Base-by-base conservation (phyloP, 2,329 filamentous ascomycete genomes). In the Exophiala alcalophila region DNA sequence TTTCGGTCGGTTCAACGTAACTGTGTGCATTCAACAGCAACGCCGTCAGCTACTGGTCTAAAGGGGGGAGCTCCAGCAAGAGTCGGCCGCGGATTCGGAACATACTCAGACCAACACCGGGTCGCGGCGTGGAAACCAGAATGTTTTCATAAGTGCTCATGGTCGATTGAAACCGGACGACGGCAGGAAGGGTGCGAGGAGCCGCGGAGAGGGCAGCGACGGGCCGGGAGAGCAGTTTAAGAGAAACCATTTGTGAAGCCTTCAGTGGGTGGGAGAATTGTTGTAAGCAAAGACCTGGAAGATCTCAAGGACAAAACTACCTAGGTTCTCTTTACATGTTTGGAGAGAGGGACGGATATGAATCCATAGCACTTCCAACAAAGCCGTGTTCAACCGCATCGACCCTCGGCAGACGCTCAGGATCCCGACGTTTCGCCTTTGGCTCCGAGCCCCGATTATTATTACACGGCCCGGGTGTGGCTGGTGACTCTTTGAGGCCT, bases 1-100 rank as follows among this genome's bases (percentile, higher is more conserved):
- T 74, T 94, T 95, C 51, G 92, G 92, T 30, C 92, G 85, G 76
- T 94, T 88, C 54, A 98, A 74, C 10, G 89, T 92, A 60, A 97
- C 91, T 40, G 35, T 14, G 34, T 9, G 24, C 14, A n/a, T n/a
- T n/a, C n/a, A n/a, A n/a, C n/a, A n/a, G n/a, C n/a, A 12, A 10
- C 9, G 9, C 4, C 15, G 27, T 49, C 29, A 49, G 45, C 33
- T 12, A 27, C 1, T 14, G 5, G n/a, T n/a, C n/a, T n/a, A n/a
- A n/a, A n/a, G n/a, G n/a, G n/a, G n/a, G n/a, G n/a, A n/a, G n/a
- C n/a, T n/a, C n/a, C n/a, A n/a, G n/a, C n/a, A n/a, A n/a, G 6
- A 31, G 21, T 14, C 24, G 15, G 5, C 18, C 15, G 30, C 15
- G 28, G 26, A 26, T 41, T 30, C 33, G 26, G 40, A 35, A 4